Percentiles rank a stretch among this genome's conserved stretches.
These are phyloP conservation scores for Papiliotrema flavescens DNA, from an alignment of 1,284 basidiomycete genomes.

Conservation along the genomic window DNA sequence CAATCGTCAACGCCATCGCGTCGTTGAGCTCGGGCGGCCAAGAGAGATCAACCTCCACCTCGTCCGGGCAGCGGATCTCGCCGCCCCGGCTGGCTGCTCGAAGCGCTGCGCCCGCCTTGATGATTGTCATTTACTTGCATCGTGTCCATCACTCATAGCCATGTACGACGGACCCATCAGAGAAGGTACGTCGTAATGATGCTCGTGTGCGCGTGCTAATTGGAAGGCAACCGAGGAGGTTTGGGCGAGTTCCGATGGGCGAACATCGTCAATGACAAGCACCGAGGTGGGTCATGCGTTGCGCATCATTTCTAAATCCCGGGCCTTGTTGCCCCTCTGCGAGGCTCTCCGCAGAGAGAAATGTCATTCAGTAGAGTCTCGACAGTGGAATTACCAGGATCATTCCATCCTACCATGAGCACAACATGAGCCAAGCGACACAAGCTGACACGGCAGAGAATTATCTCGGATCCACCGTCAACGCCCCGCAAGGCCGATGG, in stretches of 20 bases:
- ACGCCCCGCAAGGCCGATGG: constrained; percentile 88
- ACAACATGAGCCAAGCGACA: not conserved
- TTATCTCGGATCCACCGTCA: constrained; percentile 86
- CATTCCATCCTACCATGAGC: no score
- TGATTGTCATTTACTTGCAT: not conserved
- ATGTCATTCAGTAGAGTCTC: no score
- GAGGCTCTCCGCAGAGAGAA: no score
- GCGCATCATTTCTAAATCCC: no score
- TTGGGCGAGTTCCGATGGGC: constrained; percentile 82
- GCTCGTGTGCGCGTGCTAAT: not conserved
- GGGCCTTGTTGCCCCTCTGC: no score
- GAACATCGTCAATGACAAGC: constrained; percentile 84
- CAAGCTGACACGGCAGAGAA: constrained; percentile 55
- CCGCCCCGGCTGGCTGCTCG: not conserved
- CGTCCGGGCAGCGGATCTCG: not conserved
- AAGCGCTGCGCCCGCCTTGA: no score
- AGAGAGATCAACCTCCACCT: constrained; percentile 2
- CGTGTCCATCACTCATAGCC: not conserved
- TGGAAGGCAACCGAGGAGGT: constrained; percentile 71
- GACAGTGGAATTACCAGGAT: no score
- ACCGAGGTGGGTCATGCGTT: constrained; percentile 62
- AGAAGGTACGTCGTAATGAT: constrained; percentile 29
- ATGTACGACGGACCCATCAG: constrained; percentile 47
- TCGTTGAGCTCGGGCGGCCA: not conserved
- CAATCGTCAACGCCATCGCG: not conserved